Evolutionary conservation across 495 filamentous ascomycete species (phyloP).

Genomic region (Penicillium verhagenii): DNA sequence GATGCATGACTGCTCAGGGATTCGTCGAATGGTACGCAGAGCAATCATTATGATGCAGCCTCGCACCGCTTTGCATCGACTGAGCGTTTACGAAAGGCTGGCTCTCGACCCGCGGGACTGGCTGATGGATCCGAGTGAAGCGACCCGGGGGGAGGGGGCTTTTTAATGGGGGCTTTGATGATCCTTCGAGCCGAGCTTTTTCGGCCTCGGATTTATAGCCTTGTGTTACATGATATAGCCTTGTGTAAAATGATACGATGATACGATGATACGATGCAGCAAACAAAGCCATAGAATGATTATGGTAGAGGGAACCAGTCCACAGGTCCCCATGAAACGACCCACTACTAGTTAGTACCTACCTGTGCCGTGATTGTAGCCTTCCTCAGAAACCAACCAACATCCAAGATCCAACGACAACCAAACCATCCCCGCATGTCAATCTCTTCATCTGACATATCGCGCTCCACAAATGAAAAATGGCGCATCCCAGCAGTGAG

Average conservation of each 20-base stretch:
- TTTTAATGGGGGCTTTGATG: conserved; percentile 13
- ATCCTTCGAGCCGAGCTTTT: conserved; percentile 9
- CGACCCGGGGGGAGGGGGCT: too few relatives aligned
- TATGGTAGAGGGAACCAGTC: background rate
- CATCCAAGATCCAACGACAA: background rate
- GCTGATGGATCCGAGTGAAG: conserved; percentile 16
- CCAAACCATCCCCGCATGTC: conserved; percentile 2
- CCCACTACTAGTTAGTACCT: too few relatives aligned
- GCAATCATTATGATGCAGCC: conserved; percentile 6
- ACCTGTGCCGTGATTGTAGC: background rate
- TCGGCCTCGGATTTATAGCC: too few relatives aligned
- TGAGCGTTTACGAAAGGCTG: background rate
- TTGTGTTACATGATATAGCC: background rate
- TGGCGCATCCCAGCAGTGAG: conserved; percentile 9
- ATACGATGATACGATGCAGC: background rate
- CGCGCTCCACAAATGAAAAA: conserved; percentile 8
- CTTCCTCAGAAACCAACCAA: background rate
- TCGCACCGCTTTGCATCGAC: conserved; percentile 20
- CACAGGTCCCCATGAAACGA: too few relatives aligned
- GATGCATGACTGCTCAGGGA: conserved; percentile 8
- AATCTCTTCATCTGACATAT: conserved; percentile 20
- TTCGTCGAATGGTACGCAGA: conserved; percentile 9
- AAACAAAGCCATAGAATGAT: background rate
- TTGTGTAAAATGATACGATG: conserved; percentile 1
- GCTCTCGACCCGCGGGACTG: conserved; percentile 6